Evolutionary conservation across 225 moss, liverwort and hornwort genomes (phyloP).

Genomic region (Anthoceros angustus): DNA sequence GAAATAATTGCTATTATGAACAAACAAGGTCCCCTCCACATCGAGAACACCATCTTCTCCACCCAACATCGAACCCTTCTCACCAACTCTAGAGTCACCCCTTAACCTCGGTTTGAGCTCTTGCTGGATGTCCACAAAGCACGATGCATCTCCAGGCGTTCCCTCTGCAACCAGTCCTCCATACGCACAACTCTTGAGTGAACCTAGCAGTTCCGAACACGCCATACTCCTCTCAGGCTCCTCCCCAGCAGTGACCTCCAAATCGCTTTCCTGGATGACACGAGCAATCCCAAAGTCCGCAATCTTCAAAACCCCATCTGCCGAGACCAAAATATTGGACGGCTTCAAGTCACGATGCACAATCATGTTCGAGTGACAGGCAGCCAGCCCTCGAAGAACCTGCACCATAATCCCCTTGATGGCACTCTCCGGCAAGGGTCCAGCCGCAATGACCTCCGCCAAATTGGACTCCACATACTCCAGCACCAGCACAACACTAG

Average conservation of each 20-base stretch:
- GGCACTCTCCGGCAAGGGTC: conserved; percentile 44
- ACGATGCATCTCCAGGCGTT: no score
- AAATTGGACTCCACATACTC: conserved; percentile 72
- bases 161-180: no score
- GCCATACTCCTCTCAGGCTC: background rate
- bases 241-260: conserved; percentile 23
- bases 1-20: background rate
- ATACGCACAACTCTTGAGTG: no score
- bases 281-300: conserved; percentile 95
- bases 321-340: conserved; percentile 58
- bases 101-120: no score
- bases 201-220: background rate
- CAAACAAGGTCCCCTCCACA: no score
- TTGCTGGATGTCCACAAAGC: no score
- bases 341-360: conserved; percentile 92
- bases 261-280: conserved; percentile 19
- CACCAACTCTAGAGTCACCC: background rate
- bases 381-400: conserved; percentile 58
- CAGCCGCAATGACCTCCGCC: conserved; percentile 37
- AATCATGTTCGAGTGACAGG: conserved; percentile 55
- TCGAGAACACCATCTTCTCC: background rate
- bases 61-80: background rate
- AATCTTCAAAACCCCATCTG: conserved; percentile 62
- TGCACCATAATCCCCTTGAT: conserved; percentile 82
- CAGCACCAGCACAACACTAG: conserved; percentile 60